These are phyloP conservation scores for Pichia sp. DNA, from an alignment of 1,139 yeast species.

Conservation along the genomic window DNA sequence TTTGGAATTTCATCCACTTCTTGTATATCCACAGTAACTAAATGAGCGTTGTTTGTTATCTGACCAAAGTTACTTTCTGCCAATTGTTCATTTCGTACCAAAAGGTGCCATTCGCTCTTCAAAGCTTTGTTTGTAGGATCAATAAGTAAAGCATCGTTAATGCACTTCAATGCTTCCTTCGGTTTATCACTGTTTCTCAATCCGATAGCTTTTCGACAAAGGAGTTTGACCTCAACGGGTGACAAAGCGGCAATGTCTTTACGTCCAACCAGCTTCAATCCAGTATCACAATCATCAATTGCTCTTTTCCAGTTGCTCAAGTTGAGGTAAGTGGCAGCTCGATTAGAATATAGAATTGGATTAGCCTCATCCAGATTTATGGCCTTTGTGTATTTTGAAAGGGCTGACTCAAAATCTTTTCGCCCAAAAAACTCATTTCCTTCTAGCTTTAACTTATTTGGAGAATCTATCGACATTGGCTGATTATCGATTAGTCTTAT, in stretches of 20 bases:
- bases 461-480: background rate
- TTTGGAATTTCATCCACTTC: slow-evolving; percentile 46
- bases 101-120: background rate
- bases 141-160: background rate
- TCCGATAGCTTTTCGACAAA: slow-evolving; percentile 52
- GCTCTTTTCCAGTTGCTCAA: slow-evolving; percentile 55
- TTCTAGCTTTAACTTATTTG: slow-evolving; percentile 31
- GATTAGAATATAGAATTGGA: slow-evolving; percentile 68
- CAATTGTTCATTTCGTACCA: too few species aligned
- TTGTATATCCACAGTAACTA: slow-evolving; percentile 37
- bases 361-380: slow-evolving; percentile 50
- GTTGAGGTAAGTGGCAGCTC: slow-evolving; percentile 70
- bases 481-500: background rate
- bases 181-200: background rate
- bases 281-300: slow-evolving; percentile 53
- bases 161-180: background rate
- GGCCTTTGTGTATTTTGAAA: slow-evolving; percentile 61
- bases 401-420: slow-evolving; percentile 54
- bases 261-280: slow-evolving; percentile 41
- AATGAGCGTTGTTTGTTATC: slow-evolving; percentile 11
- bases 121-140: background rate
- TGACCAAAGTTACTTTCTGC: background rate
- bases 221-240: slow-evolving; percentile 44
- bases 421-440: slow-evolving; percentile 68
- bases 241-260: slow-evolving; percentile 12